phyloP scores from a whole-genome alignment of 2,329 filamentous ascomycete genomes.

The Claviceps spartinae region DNA sequence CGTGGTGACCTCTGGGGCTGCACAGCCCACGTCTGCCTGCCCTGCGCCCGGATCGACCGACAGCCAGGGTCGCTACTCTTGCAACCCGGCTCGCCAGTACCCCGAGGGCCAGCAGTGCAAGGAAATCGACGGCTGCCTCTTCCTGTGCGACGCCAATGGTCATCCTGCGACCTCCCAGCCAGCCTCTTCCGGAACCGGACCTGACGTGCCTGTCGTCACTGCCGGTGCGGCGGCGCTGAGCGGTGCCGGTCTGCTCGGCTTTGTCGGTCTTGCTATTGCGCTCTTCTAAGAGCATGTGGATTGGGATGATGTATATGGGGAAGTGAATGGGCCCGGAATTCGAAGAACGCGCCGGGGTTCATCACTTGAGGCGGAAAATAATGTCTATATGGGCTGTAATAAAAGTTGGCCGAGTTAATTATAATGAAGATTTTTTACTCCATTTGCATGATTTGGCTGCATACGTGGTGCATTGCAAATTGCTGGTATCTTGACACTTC shows the following conservation, averaged over 20 bases:
- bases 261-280: neutral
- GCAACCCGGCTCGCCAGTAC: constrained; percentile 12
- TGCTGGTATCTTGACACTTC: no score
- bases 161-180: neutral
- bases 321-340: no score
- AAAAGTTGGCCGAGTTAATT: no score
- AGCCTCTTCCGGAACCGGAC: no score
- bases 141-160: constrained; percentile 3
- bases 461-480: no score
- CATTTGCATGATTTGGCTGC: no score
- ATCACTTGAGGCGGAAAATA: no score
- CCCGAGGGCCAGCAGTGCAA: constrained; percentile 10
- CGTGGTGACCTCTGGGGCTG: neutral
- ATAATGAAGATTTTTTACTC: no score
- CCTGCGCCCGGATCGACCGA: constrained; percentile 4
- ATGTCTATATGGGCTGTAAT: no score
- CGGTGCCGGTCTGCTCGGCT: neutral
- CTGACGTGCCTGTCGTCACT: neutral
- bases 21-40: neutral
- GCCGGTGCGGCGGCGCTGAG: neutral
- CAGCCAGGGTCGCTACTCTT: constrained; percentile 9
- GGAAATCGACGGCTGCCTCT: constrained; percentile 8
- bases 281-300: neutral
- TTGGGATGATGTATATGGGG: neutral
- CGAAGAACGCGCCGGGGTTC: no score